Evolutionary conservation across 192 early-diverging fungal genomes (phyloP), one percentile per base, ranked within the genome.

Genomic region (Gamsiella multidivaricata): DNA sequence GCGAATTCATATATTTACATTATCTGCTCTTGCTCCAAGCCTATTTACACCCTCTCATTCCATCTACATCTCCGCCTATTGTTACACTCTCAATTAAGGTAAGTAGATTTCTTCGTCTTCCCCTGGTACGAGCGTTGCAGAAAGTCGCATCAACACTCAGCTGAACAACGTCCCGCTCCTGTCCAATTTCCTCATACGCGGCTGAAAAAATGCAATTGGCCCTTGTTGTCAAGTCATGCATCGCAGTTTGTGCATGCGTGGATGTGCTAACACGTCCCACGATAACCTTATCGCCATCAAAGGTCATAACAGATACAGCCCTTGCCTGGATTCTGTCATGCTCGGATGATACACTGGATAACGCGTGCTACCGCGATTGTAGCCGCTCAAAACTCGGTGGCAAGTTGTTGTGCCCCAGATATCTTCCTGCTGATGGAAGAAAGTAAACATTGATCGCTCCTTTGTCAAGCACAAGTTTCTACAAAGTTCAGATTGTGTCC

Each of bases 371-470:
- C 20, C 47, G 23, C 23, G 20, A 17, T 23, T 50, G 47, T n/a
- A 50, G 47, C 47, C n/a, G 47, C 47, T 50, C 47, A 17, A 50
- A n/a, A 23, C 9, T 50, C 23, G 47, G 47, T 23, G 47, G 47
- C 47, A 50, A 50, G 23, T n/a, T 50, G 47, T 50, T 50, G 47
- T 50, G 47, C 47, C 47, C 47, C 15, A 17, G 23, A 50, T 50
- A 50, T 17, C 47, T 50, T 50, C 47, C 47, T 22, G 47, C 15
- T n/a, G 23, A 50, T 17, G 47, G 5, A 6, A 50, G 23, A 23
- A 50, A 41, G n/a, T 41, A 7, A 41, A 41, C 39, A 14, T 41
- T 41, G 39, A 14, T 14, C 14, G 39, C 14, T 14, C 7, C n/a
- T n/a, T n/a, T n/a, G n/a, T n/a, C n/a, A n/a, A n/a, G n/a, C n/a